Conservation (phyloP, 768 basidiomycete genomes). For the Coprinellus aureogranulatus region DNA sequence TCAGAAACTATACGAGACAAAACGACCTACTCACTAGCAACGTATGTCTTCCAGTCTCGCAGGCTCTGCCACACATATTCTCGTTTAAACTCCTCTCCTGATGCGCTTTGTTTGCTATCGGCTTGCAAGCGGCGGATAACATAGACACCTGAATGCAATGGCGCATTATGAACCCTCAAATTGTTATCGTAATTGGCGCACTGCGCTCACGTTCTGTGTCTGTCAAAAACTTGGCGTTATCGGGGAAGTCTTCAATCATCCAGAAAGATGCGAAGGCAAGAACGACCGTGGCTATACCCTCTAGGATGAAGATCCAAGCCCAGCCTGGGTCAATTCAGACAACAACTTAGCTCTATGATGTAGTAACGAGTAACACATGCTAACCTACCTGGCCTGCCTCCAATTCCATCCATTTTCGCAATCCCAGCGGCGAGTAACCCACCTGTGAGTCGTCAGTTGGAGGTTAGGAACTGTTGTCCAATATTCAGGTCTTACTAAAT, state of each 20-base stretch:
- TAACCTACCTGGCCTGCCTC: constrained; percentile 52
- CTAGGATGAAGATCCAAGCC: constrained; percentile 75
- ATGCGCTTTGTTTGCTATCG: constrained; percentile 66
- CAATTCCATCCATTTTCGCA: constrained; percentile 67
- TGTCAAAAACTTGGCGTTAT: constrained; percentile 67
- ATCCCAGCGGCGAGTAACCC: constrained; percentile 67
- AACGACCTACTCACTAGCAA: constrained; percentile 52
- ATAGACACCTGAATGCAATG: constrained; percentile 51
- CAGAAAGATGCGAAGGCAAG: constrained; percentile 62
- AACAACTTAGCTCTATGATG: not conserved
- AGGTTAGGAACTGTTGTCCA: not conserved
- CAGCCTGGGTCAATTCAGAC: constrained; percentile 32
- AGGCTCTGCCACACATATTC: constrained; percentile 61
- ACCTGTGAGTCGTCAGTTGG: constrained; percentile 31
- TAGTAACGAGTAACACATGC: constrained; percentile 32
- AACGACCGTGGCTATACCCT: constrained; percentile 67
- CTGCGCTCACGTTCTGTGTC: constrained; percentile 59
- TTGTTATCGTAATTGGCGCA: too few relatives aligned
- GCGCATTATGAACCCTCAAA: too few relatives aligned
- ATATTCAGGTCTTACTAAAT: constrained; percentile 46
- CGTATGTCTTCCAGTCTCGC: constrained; percentile 70
- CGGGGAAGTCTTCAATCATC: constrained; percentile 77
- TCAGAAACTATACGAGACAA: not conserved
- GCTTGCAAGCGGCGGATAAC: constrained; percentile 63
- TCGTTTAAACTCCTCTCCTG: constrained; percentile 52